Conservation (phyloP, 805 yeast genomes). For the Teunomyces barrocoloradensis region DNA sequence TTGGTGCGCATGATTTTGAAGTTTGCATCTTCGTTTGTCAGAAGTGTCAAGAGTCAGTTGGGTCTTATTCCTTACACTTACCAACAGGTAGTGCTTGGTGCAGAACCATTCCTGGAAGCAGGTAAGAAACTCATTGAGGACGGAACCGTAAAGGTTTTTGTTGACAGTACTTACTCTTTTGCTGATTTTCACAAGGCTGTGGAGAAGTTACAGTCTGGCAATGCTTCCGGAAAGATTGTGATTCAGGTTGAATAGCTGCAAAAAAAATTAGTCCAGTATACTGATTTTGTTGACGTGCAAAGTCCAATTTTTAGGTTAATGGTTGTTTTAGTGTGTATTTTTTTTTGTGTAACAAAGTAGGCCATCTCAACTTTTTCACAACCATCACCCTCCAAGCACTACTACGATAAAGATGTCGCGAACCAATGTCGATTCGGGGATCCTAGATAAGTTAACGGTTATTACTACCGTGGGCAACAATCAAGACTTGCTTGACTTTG, state of each 20-base stretch:
- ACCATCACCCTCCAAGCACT: not conserved
- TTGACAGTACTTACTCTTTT: conserved; percentile 55
- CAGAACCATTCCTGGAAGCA: conserved; percentile 12
- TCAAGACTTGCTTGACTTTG: conserved; percentile 22
- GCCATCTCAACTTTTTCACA: conserved; percentile 1
- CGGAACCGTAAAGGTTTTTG: conserved; percentile 41
- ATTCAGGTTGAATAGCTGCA: conserved; percentile 21
- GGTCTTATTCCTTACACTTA: conserved; percentile 30
- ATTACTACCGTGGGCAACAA: conserved; percentile 8
- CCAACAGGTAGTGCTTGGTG: conserved; percentile 13
- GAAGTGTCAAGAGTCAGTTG: conserved; percentile 11
- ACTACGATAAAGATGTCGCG: conserved; percentile 5
- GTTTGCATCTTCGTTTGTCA: conserved; percentile 2
- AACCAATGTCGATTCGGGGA: conserved; percentile 13
- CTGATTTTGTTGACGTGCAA: not conserved
- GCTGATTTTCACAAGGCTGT: conserved; percentile 51
- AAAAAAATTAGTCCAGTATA: not conserved
- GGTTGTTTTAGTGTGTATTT: no score
- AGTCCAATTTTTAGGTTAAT: not conserved
- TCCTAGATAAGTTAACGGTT: conserved; percentile 10
- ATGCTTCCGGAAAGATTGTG: conserved; percentile 70
- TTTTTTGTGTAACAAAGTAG: not conserved
- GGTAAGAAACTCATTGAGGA: conserved; percentile 42
- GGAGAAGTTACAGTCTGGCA: conserved; percentile 43
- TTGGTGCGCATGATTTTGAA: not conserved